Evolutionary conservation across 192 early-diverging fungal genomes (phyloP).

Genomic region (Irineochytrium annulatum): DNA sequence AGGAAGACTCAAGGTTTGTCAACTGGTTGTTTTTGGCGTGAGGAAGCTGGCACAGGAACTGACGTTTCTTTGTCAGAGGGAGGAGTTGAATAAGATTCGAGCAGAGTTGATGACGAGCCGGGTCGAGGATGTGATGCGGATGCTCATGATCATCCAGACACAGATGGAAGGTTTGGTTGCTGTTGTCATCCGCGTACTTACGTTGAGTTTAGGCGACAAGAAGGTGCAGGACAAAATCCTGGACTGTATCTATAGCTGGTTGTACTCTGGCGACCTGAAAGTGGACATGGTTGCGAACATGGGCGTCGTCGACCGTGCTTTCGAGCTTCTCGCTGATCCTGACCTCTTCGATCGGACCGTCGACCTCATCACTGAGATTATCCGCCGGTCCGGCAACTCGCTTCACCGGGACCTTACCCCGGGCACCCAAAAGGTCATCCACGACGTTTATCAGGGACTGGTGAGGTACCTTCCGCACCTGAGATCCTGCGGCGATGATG

Average conservation of each 20-base stretch:
- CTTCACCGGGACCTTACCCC: slow-evolving; percentile 9
- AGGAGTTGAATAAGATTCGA: not conserved
- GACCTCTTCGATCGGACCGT: slow-evolving; percentile 76
- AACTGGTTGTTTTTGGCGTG: slow-evolving; percentile 1
- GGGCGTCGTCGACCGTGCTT: slow-evolving; percentile 28
- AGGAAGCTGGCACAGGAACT: not conserved
- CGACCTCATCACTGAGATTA: slow-evolving; percentile 78
- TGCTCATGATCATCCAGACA: slow-evolving; percentile 9
- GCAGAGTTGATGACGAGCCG: not conserved
- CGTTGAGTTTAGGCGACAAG: not conserved
- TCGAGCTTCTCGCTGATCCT: slow-evolving; percentile 55
- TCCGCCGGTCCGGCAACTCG: slow-evolving; percentile 34
- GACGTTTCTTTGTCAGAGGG: not conserved
- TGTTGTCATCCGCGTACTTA: not conserved
- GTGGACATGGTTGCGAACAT: slow-evolving; percentile 58
- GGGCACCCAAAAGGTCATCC: slow-evolving; percentile 46
- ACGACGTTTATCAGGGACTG: slow-evolving; percentile 57
- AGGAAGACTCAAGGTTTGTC: slow-evolving; percentile 12
- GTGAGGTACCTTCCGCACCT: slow-evolving; percentile 24
- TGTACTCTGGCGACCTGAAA: slow-evolving; percentile 74
- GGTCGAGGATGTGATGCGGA: slow-evolving; percentile 59
- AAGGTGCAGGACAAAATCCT: slow-evolving; percentile 18
- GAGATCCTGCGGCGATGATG: slow-evolving; percentile 64
- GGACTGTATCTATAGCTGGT: slow-evolving; percentile 77
- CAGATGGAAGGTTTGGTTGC: not conserved